A percentile compares a stretch with the other conserved stretches of the same genome.
phyloP scores from a whole-genome alignment of 805 yeast genomes.

The Hanseniaspora lachancei region DNA sequence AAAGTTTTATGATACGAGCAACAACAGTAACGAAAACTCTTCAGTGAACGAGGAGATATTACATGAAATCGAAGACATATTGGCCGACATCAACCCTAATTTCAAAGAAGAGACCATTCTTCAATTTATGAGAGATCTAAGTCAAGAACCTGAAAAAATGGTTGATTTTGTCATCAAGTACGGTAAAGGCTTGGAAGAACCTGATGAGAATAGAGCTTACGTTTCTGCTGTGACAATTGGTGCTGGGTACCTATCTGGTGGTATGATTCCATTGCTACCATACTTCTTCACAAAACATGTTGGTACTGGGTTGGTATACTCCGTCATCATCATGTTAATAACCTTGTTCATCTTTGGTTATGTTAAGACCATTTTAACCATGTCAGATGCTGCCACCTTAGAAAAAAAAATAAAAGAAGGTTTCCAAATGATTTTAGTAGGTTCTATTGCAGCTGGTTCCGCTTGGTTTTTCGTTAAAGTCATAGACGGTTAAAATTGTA shows the following conservation, averaged over 20 bases:
- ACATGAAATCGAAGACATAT: conserved; percentile 67
- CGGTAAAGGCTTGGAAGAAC: conserved; percentile 90
- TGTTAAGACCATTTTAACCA: conserved; percentile 68
- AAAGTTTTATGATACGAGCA: conserved; percentile 48
- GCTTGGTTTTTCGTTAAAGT: conserved; percentile 85
- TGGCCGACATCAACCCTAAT: conserved; percentile 49
- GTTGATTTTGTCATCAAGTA: conserved; percentile 76
- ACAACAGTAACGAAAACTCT: conserved; percentile 37
- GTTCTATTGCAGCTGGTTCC: conserved; percentile 94
- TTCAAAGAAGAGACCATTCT: conserved; percentile 59
- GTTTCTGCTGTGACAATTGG: conserved; percentile 87
- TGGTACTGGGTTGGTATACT: conserved; percentile 57
- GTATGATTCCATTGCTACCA: conserved; percentile 81
- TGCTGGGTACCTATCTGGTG: conserved; percentile 76
- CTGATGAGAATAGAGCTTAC: conserved; percentile 80
- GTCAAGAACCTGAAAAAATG: conserved; percentile 61
- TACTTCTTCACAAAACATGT: conserved; percentile 75
- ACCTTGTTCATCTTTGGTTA: conserved; percentile 82
- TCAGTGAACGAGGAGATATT: conserved; percentile 8
- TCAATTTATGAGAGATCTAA: conserved; percentile 64
- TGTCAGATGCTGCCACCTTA: conserved; percentile 62
- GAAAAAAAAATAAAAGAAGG: conserved; percentile 62
- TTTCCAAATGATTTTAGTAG: conserved; percentile 81
- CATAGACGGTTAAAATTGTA: conserved; percentile 31
- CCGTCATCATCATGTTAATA: conserved; percentile 68